Evolutionary conservation across 2,329 filamentous ascomycete species (phyloP), one percentile per base, ranked within the genome.

Genomic region (Emericellopsis cladophorae): DNA sequence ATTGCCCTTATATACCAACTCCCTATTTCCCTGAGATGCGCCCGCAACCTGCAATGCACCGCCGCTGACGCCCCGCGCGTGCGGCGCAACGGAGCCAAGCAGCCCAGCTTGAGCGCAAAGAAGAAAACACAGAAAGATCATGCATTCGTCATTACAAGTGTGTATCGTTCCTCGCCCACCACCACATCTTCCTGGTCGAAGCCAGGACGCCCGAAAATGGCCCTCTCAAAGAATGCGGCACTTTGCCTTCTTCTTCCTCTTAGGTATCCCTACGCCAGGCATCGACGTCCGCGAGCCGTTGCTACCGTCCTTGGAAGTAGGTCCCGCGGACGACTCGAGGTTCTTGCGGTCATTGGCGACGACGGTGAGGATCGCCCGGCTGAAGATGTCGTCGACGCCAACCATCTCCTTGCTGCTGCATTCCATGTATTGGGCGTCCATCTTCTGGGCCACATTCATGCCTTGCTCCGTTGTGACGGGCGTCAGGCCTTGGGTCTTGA

Each of bases 381-480:
- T 84, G 63, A 98, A 98, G 56, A 96, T 92, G 55, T 96, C 90
- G 59, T 96, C 87, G 36, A 98, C 90, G 42, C 92, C 92, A 41
- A 74, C 79, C 82, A 94, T 92, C 65, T 95, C 92, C 66, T 96
- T 96, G 64, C 87, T 94, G 59, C 88, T 95, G 73, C 92, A 98
- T 67, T 98, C 92, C 76, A 95, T 90, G 67, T 98, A 98, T 55
- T 81, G 74, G 11, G 92, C 92, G 47, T 81, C 80, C 92, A 98
- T 98, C 66, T 90, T 92, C 55, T 81, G 76, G 42, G 92, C 89
- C 22, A 98, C 89, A 8, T 78, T 74, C 57, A 83, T 76, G 47
- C 90, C 92, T 64, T 98, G 90, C 53, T 94, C 85, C 39, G 80
- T 79, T 1, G 89, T 95, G 38, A 98, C 90, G 5, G 92, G 92